Percentiles rank a stretch among this genome's conserved stretches.
phyloP scores from a whole-genome alignment of 129 eudicot species.

The Chrysanthemum lavandulifolium region DNA sequence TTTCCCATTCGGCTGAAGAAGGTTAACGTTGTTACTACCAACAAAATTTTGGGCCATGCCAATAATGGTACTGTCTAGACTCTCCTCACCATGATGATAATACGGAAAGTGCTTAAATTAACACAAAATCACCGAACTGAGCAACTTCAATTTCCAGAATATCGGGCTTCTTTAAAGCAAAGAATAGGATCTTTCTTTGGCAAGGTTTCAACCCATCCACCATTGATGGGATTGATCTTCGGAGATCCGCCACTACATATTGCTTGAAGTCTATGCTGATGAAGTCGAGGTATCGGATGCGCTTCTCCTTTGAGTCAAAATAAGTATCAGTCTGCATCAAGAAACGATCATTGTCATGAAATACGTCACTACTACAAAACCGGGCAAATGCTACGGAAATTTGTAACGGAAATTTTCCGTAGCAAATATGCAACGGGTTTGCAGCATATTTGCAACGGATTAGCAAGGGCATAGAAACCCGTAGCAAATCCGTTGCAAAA shows the following conservation, averaged over 20 bases:
- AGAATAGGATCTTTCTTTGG: constrained; percentile 64
- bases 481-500: too few relatives aligned
- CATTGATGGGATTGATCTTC: constrained; percentile 65
- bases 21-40: constrained; percentile 63
- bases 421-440: too few relatives aligned
- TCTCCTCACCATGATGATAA: constrained; percentile 67
- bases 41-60: constrained; percentile 80
- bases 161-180: constrained; percentile 56
- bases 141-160: constrained; percentile 25
- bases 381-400: too few relatives aligned
- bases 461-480: too few relatives aligned
- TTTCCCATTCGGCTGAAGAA: constrained; percentile 57
- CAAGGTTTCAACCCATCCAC: constrained; percentile 74
- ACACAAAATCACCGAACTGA: constrained; percentile 56
- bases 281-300: constrained; percentile 57
- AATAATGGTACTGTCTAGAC: constrained; percentile 59
- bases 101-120: constrained; percentile 51
- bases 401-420: too few relatives aligned
- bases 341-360: not conserved
- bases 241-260: constrained; percentile 57
- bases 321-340: constrained; percentile 54
- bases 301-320: constrained; percentile 48
- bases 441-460: too few relatives aligned
- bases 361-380: too few relatives aligned
- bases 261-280: constrained; percentile 61